phyloP scores from a whole-genome alignment of 768 basidiomycete genomes.

The Termitomyces sp. region DNA sequence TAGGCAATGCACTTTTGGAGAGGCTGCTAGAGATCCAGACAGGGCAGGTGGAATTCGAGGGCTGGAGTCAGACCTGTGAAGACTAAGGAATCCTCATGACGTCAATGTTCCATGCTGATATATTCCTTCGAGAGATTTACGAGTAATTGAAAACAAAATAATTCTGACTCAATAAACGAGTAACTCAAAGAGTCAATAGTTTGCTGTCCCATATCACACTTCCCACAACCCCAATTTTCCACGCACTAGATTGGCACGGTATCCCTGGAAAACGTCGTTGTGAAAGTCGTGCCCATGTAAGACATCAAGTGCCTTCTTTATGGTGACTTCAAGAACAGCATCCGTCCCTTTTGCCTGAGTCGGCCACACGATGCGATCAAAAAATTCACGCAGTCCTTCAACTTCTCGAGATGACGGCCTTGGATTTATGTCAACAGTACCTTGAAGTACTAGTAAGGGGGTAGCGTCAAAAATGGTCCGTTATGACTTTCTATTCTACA shows the following conservation, averaged over 20 bases:
- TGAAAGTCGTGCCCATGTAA: background rate
- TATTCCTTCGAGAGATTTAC: too few species aligned
- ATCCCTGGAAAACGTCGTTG: background rate
- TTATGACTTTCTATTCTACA: background rate
- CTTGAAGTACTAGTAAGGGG: slow-evolving; percentile 39
- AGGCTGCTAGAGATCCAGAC: slow-evolving; percentile 69
- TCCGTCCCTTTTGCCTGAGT: slow-evolving; percentile 16
- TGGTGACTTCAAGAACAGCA: background rate
- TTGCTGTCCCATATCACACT: background rate
- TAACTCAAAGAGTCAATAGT: background rate
- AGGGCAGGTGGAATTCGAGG: slow-evolving; percentile 53
- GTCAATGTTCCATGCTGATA: too few species aligned
- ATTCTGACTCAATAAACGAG: too few species aligned
- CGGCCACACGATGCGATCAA: slow-evolving; percentile 20
- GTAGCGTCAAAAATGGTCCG: background rate
- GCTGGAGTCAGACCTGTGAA: slow-evolving; percentile 52
- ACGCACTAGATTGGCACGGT: background rate
- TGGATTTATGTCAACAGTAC: slow-evolving; percentile 42
- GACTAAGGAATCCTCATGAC: background rate
- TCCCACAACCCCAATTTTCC: background rate
- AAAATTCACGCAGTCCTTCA: slow-evolving; percentile 33
- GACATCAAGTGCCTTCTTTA: background rate
- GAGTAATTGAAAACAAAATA: too few species aligned
- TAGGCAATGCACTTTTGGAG: slow-evolving; percentile 61
- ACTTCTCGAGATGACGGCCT: slow-evolving; percentile 43